These are phyloP conservation scores for Yamadazyma takamatsuzukensis DNA, from an alignment of 805 yeast genomes.

Conservation along the genomic window DNA sequence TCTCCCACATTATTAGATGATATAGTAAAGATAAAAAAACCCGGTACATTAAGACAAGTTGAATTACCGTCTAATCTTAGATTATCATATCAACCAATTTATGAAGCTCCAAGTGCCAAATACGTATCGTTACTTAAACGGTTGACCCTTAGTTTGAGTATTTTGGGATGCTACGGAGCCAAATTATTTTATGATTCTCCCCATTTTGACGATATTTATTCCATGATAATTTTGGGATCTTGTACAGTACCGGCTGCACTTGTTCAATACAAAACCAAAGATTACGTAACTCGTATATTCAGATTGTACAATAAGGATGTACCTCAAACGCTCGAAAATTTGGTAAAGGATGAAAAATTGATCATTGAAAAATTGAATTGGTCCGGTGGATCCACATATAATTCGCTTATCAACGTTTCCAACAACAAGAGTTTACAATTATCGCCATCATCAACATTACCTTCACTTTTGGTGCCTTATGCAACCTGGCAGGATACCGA, in stretches of 20 bases:
- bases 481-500: constrained; percentile 38
- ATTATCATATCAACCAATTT: constrained; percentile 58
- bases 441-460: constrained; percentile 16
- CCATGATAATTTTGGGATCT: constrained; percentile 40
- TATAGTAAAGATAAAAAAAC: constrained; percentile 39
- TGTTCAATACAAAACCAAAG: constrained; percentile 50
- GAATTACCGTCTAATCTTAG: constrained; percentile 51
- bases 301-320: constrained; percentile 61
- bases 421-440: constrained; percentile 34
- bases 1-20: constrained; percentile 44
- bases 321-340: constrained; percentile 62
- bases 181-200: constrained; percentile 53
- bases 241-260: constrained; percentile 55
- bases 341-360: constrained; percentile 59
- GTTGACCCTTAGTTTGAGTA: constrained; percentile 57
- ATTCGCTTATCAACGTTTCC: constrained; percentile 52
- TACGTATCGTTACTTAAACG: constrained; percentile 63
- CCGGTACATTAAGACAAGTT: constrained; percentile 36
- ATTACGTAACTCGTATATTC: constrained; percentile 70
- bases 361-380: constrained; percentile 64
- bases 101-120: constrained; percentile 58
- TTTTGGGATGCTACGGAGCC: constrained; percentile 59
- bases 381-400: constrained; percentile 64
- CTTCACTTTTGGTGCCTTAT: constrained; percentile 20
- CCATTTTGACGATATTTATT: constrained; percentile 49